Evolutionary conservation across 441 rosid genomes (phyloP).

Genomic region (Macaranga tanarius): DNA sequence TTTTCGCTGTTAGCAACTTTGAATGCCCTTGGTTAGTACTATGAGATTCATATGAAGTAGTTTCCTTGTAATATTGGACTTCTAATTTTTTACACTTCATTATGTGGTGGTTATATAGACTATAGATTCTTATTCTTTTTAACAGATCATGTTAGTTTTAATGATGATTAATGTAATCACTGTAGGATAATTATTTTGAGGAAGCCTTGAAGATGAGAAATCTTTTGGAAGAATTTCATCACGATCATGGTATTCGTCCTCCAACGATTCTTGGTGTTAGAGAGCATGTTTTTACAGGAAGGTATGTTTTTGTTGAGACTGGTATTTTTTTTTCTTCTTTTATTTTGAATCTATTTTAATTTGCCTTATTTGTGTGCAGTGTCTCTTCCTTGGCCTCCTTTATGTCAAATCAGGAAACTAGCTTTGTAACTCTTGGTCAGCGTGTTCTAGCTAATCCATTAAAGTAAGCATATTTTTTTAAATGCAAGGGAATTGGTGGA

Average conservation of each 20-base stretch:
- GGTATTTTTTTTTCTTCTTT: slow-evolving; percentile 8
- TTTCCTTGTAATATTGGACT: background rate
- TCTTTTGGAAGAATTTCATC: slow-evolving; percentile 85
- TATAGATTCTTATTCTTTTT: background rate
- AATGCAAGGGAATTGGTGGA: slow-evolving; percentile 8
- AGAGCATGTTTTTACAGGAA: slow-evolving; percentile 98
- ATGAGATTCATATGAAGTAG: background rate
- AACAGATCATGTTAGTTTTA: background rate
- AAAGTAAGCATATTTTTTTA: slow-evolving; percentile 56
- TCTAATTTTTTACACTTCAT: background rate
- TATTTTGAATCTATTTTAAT: background rate
- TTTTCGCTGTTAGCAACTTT: background rate
- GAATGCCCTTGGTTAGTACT: background rate
- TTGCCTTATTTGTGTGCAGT: slow-evolving; percentile 49
- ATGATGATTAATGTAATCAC: slow-evolving; percentile 9
- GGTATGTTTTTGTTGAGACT: slow-evolving; percentile 42
- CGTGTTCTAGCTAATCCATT: slow-evolving; percentile 94
- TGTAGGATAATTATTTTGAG: slow-evolving; percentile 96
- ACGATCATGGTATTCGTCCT: slow-evolving; percentile 82
- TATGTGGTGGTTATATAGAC: background rate
- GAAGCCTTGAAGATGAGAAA: slow-evolving; percentile 99
- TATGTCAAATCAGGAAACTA: slow-evolving; percentile 96
- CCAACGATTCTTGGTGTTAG: slow-evolving; percentile 98
- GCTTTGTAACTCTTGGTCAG: slow-evolving; percentile 98
- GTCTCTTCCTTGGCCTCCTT: slow-evolving; percentile 95